phyloP scores from a whole-genome alignment of 1,284 basidiomycete species.

The Rhodofomes roseus region DNA sequence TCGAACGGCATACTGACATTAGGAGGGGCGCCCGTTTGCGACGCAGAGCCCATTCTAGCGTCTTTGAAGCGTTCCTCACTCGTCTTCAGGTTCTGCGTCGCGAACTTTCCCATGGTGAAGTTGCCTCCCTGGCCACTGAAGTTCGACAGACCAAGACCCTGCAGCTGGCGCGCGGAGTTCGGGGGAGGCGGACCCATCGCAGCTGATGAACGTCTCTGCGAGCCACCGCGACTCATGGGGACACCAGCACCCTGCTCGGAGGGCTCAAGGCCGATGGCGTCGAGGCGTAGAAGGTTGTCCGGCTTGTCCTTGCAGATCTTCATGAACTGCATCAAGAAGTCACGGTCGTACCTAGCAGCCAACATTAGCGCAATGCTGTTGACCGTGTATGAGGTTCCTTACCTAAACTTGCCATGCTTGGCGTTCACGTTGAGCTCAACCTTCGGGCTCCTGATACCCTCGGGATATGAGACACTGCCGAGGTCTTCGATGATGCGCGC shows the following conservation, averaged over 20 bases:
- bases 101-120: constrained; percentile 78
- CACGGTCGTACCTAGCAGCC: constrained; percentile 84
- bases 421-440: constrained; percentile 84
- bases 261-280: constrained; percentile 88
- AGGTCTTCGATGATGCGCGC: constrained; percentile 86
- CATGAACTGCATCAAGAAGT: constrained; percentile 99
- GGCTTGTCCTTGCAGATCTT: constrained; percentile 93
- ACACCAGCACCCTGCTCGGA: constrained; percentile 45
- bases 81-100: constrained; percentile 50
- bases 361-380: neutral
- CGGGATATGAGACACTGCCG: constrained; percentile 77
- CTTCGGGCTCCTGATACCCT: constrained; percentile 79
- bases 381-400: neutral
- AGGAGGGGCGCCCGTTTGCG: too few relatives aligned
- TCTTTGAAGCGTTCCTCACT: constrained; percentile 73
- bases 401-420: constrained; percentile 89
- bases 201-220: constrained; percentile 51
- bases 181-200: constrained; percentile 35
- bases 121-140: constrained; percentile 32
- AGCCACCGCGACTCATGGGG: constrained; percentile 56
- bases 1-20: constrained; percentile 37
- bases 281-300: constrained; percentile 82
- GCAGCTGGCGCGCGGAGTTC: constrained; percentile 39
- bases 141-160: constrained; percentile 53
- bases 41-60: constrained; percentile 29